Evolutionary conservation across 2,329 filamentous ascomycete genomes (phyloP).

Genomic region (Hypoxylon sp.): DNA sequence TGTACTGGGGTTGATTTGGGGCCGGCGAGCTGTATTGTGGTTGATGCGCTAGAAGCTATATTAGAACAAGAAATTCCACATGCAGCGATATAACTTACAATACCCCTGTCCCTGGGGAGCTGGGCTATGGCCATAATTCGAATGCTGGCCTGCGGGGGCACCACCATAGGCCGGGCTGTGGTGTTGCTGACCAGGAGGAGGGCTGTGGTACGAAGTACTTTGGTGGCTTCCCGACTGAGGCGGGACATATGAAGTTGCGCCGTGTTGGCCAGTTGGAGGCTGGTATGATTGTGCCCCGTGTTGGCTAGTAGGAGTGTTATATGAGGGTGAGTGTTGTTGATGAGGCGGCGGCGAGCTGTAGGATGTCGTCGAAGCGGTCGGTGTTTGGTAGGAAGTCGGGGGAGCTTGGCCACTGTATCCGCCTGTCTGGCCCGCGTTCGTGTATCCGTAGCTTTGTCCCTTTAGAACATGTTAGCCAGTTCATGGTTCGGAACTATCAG

Average conservation of each 20-base stretch:
- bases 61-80: conserved; percentile 14
- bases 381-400: conserved; percentile 68
- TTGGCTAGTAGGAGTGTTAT: conserved; percentile 33
- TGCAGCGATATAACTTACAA: conserved; percentile 41
- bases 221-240: conserved; percentile 46
- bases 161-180: conserved; percentile 43
- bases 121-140: conserved; percentile 48
- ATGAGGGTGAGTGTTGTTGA: conserved; percentile 42
- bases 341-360: conserved; percentile 49
- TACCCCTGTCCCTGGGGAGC: conserved; percentile 48
- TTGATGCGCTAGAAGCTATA: conserved; percentile 44
- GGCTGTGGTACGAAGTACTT: conserved; percentile 39
- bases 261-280: conserved; percentile 45
- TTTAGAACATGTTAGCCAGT: conserved; percentile 50
- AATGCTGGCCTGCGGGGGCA: conserved; percentile 40
- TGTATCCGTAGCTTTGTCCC: conserved; percentile 73
- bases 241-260: conserved; percentile 48
- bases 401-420: conserved; percentile 73
- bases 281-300: conserved; percentile 42
- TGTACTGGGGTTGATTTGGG: conserved; percentile 46
- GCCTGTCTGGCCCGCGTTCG: conserved; percentile 64
- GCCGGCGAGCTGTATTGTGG: conserved; percentile 48
- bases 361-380: conserved; percentile 45
- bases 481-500: conserved; percentile 7
- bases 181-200: conserved; percentile 47